Base-by-base conservation (phyloP, 305 asterid genomes). In the Lippia alba region DNA sequence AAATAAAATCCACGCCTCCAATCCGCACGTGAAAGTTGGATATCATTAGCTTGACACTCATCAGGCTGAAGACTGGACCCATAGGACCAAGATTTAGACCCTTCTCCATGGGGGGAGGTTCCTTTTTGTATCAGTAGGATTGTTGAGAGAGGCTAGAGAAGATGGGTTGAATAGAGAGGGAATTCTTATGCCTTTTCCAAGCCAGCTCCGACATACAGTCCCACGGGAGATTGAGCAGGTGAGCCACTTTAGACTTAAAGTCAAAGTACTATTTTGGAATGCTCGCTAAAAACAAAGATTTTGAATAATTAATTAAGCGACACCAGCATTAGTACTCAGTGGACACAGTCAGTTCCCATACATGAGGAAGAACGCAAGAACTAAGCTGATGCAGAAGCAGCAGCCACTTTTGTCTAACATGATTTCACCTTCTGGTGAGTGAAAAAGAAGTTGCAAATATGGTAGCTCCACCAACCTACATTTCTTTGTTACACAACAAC, bases 401-500 rank as follows among this genome's bases (percentile, higher is more conserved):
- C 41, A 36, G 41, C 9, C 50, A 69, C 66, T n/a, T 36, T 44
- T 55, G 16, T 69, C 45, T 18, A 9, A 12, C 16, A 76, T 7
- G 74, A 72, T n/a, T 15, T 55, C n/a, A 39, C 14, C 49, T 55
- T 16, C 34, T n/a, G 60, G 18, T 0, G 51, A 56, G 2, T 50
- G 8, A 39, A n/a, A 40, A 59, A 36, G 41, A 36, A 40, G 48
- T 33, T 15, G 46, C 69, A 60, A 33, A 72, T 41, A 40, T 55
- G 7, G 20, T 56, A 74, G 64, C 68, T 64, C 55, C 46, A 69
- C 17, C 60, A 68, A 54, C 20, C 68, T 54, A 45, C 56, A 18
- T 56, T 56, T 34, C 24, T 67, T 33, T 50, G 46, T 62, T 44
- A 24, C 5, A 16, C 8, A 20, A 17, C 55, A 12, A 73, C 58